These are phyloP conservation scores for Rosa chinensis DNA, from an alignment of 306 rosid species.

Conservation along the genomic window DNA sequence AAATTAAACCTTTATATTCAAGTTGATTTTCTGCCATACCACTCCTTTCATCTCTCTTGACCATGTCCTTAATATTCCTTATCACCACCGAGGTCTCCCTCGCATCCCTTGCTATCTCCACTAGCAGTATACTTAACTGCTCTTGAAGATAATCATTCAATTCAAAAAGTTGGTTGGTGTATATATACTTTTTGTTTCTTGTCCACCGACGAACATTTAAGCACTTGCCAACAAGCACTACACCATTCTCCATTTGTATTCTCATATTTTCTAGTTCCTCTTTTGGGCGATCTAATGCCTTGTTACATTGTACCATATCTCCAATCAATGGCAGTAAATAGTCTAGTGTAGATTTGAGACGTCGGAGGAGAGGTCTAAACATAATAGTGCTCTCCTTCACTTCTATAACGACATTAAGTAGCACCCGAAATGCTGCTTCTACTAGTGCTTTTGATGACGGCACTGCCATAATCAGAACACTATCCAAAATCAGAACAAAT, in stretches of 20 bases:
- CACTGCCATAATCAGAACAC: neutral
- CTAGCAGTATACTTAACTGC: conserved; percentile 21
- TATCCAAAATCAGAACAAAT: neutral
- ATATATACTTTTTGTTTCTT: neutral
- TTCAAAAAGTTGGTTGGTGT: conserved; percentile 25
- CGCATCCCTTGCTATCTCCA: conserved; percentile 18
- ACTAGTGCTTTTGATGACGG: neutral
- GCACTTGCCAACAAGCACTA: neutral
- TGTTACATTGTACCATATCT: neutral
- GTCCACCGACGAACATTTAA: neutral
- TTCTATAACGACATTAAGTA: neutral
- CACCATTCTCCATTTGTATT: neutral
- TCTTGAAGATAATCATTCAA: conserved; percentile 18
- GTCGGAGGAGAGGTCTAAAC: neutral
- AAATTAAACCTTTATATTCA: neutral
- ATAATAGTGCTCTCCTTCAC: neutral
- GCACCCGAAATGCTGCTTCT: neutral
- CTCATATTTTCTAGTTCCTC: neutral
- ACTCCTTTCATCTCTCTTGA: neutral
- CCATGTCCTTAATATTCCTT: neutral
- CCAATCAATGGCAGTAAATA: neutral
- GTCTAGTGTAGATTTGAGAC: neutral
- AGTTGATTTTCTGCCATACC: neutral
- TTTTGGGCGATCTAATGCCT: neutral
- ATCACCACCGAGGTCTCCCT: neutral